These are phyloP conservation scores for Pyrenophora seminiperda DNA, from an alignment of 2,329 filamentous ascomycete genomes.

Conservation along the genomic window DNA sequence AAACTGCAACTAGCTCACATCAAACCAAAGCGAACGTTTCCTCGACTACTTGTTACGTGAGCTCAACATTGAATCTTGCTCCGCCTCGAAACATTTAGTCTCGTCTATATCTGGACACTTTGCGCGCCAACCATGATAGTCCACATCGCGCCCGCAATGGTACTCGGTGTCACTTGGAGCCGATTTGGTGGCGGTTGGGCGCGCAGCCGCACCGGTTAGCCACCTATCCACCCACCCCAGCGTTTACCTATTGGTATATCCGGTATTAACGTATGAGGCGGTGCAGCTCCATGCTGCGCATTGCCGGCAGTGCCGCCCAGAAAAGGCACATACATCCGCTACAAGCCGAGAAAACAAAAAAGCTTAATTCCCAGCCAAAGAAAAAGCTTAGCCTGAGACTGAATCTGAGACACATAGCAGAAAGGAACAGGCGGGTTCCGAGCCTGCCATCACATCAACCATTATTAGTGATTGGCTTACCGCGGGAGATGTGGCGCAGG, in stretches of 20 bases:
- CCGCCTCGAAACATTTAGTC: not conserved
- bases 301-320: too few species aligned
- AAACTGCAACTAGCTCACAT: too few species aligned
- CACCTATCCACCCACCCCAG: not conserved
- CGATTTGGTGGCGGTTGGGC: constrained; percentile 15
- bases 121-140: constrained; percentile 10
- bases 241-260: too few species aligned
- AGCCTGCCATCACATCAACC: not conserved
- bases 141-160: constrained; percentile 14
- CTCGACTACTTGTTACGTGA: not conserved
- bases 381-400: constrained; percentile 3
- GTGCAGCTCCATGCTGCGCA: too few species aligned
- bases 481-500: not conserved
- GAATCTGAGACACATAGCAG: not conserved
- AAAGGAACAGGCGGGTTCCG: not conserved
- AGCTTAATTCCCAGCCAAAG: not conserved
- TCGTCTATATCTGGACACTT: too few species aligned
- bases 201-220: constrained; percentile 9
- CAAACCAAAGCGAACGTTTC: too few species aligned
- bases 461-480: not conserved
- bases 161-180: constrained; percentile 18
- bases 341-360: too few species aligned
- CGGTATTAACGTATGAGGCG: too few species aligned
- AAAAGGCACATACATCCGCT: too few species aligned
- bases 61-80: not conserved